These are phyloP conservation scores for Coprinopsis cinerea DNA, from an alignment of 768 basidiomycete genomes.

Conservation along the genomic window DNA sequence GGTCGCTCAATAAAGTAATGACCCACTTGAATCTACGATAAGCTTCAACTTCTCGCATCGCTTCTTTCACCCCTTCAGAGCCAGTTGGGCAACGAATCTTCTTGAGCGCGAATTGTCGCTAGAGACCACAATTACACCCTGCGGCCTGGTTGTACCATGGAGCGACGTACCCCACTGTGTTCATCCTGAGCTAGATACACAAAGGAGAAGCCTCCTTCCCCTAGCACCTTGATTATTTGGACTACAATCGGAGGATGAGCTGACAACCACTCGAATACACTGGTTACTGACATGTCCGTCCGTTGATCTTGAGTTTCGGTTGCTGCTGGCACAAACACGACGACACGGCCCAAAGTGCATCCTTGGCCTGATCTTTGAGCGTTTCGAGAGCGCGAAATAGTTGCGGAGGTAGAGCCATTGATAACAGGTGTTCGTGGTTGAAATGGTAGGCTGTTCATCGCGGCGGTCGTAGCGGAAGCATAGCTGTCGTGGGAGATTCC, in stretches of 20 bases:
- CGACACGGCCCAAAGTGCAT: constrained; percentile 75
- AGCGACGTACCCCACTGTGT: constrained; percentile 61
- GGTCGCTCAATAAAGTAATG: background rate
- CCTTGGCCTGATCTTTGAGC: constrained; percentile 70
- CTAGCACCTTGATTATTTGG: constrained; percentile 86
- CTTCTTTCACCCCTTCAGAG: constrained; percentile 81
- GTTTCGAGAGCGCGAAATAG: constrained; percentile 46
- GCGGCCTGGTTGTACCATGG: background rate
- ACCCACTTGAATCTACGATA: constrained; percentile 90
- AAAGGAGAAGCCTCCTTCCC: constrained; percentile 94
- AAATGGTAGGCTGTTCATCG: background rate
- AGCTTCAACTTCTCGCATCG: constrained; percentile 86
- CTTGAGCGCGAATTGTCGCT: constrained; percentile 94
- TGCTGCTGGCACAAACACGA: constrained; percentile 78
- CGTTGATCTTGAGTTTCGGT: constrained; percentile 91
- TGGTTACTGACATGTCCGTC: constrained; percentile 70
- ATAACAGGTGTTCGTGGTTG: background rate
- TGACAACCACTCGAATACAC: background rate
- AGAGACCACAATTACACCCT: constrained; percentile 3
- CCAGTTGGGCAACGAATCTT: constrained; percentile 94
- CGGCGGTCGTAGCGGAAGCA: background rate
- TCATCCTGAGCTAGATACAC: constrained; percentile 88
- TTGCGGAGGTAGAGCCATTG: constrained; percentile 31
- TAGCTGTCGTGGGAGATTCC: background rate
- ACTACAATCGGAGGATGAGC: constrained; percentile 36